Evolutionary conservation across 805 yeast genomes (phyloP), one percentile per base, ranked within the genome.

Genomic region (Citeromyces nyonsensis): DNA sequence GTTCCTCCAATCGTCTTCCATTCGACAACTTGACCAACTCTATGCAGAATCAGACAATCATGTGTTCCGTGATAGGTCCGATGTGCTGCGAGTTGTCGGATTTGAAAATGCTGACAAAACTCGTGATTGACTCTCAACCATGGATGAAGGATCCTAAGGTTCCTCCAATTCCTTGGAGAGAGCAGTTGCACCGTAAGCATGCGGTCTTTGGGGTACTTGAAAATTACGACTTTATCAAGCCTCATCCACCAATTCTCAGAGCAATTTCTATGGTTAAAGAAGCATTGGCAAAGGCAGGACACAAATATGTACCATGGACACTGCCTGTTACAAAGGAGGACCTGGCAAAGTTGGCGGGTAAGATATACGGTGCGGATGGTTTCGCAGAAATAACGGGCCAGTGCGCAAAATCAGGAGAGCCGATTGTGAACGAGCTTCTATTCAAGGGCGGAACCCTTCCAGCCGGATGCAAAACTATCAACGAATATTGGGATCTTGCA

Each of bases 1-100:
- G 78, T 3, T 59, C 74, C 12, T 33, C 38, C 31, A 46, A 47
- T 8, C 35, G 54, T 26, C 30, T 30, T 47, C 66, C 32, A 26
- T 57, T 36, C 42, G 48, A 31, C 47, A 56, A 59, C 32, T 57
- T 59, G 4, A 51, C 50, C n/a, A 57, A 53, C 28, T 53, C 63
- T 3, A 51, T 41, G 32, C 59, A 59, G 6, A 73, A 69, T 24
- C 74, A 69, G 47, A 73, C 68, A 42, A 54, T 66, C 27, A 68
- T 71, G 20, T 59, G 63, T n/a, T 68, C 71, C 4, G 73, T 69
- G 10, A 56, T 59, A 33, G 80, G 79, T 1, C 77, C 78, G 10
- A 40, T 72, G 48, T 59, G 70, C 6, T 54, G 62, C 35, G 48
- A 62, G 3, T 51, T 70, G 29, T 68, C 59, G 10, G 75, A 69